Conservation (phyloP, 345 rosid species). For the Euphorbia peplus region DNA sequence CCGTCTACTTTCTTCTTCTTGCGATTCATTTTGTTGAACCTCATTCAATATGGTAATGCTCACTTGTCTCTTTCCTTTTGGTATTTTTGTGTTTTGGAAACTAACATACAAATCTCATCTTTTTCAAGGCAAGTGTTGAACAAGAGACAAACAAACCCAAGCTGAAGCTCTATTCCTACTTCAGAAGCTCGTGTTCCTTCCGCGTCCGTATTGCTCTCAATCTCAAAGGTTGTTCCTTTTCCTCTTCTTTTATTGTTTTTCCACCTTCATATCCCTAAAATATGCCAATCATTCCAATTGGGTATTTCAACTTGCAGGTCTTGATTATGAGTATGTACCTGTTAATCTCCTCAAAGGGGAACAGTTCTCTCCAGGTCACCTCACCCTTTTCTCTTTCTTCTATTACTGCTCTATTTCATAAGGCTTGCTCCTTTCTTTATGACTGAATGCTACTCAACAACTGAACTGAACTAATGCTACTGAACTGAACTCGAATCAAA, state of each 20-base stretch:
- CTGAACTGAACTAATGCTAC: too few species aligned
- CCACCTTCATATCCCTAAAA: not conserved
- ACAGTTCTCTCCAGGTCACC: constrained; percentile 57
- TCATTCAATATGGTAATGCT: too few species aligned
- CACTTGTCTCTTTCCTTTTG: not conserved
- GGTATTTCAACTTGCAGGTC: constrained; percentile 37
- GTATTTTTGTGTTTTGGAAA: not conserved
- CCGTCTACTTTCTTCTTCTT: not conserved
- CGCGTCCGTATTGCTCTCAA: constrained; percentile 79
- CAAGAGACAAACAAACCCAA: constrained; percentile 1
- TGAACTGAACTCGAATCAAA: too few species aligned
- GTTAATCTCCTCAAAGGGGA: constrained; percentile 59
- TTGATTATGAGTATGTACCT: constrained; percentile 59
- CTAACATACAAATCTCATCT: too few species aligned
- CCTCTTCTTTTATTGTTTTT: not conserved
- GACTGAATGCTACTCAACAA: too few species aligned
- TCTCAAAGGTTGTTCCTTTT: constrained; percentile 56
- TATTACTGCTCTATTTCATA: too few species aligned
- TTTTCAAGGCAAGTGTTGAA: not conserved
- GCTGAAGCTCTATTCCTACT: constrained; percentile 59
- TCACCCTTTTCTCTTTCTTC: constrained; percentile 4
- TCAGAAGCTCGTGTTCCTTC: constrained; percentile 69
- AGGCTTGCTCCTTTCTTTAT: too few species aligned
- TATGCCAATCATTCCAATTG: not conserved
- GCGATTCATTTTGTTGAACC: not conserved